phyloP scores from a whole-genome alignment of 2,329 filamentous ascomycete genomes.

The Macrophomina tecta region DNA sequence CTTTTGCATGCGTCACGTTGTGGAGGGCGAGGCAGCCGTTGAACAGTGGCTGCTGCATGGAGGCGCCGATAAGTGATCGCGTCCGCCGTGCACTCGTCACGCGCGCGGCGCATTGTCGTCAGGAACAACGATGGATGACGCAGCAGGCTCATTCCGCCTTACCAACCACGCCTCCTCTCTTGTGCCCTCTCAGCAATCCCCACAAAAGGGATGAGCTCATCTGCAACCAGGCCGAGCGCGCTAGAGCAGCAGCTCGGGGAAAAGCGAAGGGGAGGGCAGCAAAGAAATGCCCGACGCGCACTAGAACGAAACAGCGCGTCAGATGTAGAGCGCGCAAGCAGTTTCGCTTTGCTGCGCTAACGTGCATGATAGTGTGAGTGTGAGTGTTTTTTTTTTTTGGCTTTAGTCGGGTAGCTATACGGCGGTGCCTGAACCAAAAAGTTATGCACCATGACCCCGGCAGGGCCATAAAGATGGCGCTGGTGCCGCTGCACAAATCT shows the following conservation, averaged over 20 bases:
- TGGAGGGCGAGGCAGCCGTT: too few relatives aligned
- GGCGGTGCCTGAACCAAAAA: not conserved
- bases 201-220: conserved; percentile 7
- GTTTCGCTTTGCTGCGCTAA: not conserved
- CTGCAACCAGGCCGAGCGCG: conserved; percentile 1
- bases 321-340: not conserved
- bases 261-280: not conserved
- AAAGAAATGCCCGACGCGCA: not conserved
- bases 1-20: too few relatives aligned
- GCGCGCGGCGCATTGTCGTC: not conserved
- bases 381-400: not conserved
- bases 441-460: not conserved
- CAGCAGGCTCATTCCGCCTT: conserved; percentile 7
- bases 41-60: too few relatives aligned
- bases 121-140: conserved; percentile 10
- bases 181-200: not conserved
- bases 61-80: too few relatives aligned
- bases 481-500: too few relatives aligned
- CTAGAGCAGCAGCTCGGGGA: not conserved
- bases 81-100: too few relatives aligned
- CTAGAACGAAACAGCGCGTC: not conserved
- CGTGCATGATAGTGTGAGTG: not conserved
- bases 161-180: not conserved
- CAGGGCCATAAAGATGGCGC: too few relatives aligned
- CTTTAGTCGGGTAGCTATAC: not conserved